Base-by-base conservation (phyloP, 345 rosid genomes). In the Brassica juncea region DNA sequence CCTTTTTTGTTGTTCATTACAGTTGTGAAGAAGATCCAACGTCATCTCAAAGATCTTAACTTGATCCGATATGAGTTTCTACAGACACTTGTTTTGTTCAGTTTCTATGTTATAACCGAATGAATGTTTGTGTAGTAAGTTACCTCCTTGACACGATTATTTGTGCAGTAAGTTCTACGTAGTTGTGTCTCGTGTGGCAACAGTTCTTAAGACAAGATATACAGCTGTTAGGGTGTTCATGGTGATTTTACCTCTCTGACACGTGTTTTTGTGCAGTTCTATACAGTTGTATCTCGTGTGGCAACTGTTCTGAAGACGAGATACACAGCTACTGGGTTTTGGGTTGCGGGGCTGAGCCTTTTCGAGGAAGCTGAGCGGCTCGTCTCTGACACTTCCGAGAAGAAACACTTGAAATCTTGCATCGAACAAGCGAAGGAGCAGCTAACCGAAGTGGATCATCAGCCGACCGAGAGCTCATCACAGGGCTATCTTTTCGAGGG, bases 401-500 rank as follows among this genome's bases (percentile, higher is more conserved):
- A 89, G 85, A 79, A 77, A 37, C 89, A 88, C 32, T 85, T 92
- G 86, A 89, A 64, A 80, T 81, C 76, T 60, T 92, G 88, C 81
- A 86, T 94, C 58, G 84, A 86, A 76, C 88, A 85, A 82, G 94
- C 97, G 0, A 92, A 82, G 44, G 97, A 91, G 8, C 92, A 90
- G 57, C 75, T 94, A 81, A 82, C 77, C 71, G 66, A 82, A 30
- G 71, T 71, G 3, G 91, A 87, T 31, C 81, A 71, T 55, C 91
- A 84, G 0, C 79, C 85, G 0, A 77, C 68, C 0, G 74, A 67
- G 16, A 85, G 39, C 68, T 57, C 87, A 6, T 77, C 87, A 5
- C 79, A 77, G 87, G 97, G 98, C 28, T 93, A 93, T 83, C 89
- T 91, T 71, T 93, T 95, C 70, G 99, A 93, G 77, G 98, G 97